Evolutionary conservation across 306 rosid genomes (phyloP), one percentile per base, ranked within the genome.

Genomic region (Vachellia pachyceras): DNA sequence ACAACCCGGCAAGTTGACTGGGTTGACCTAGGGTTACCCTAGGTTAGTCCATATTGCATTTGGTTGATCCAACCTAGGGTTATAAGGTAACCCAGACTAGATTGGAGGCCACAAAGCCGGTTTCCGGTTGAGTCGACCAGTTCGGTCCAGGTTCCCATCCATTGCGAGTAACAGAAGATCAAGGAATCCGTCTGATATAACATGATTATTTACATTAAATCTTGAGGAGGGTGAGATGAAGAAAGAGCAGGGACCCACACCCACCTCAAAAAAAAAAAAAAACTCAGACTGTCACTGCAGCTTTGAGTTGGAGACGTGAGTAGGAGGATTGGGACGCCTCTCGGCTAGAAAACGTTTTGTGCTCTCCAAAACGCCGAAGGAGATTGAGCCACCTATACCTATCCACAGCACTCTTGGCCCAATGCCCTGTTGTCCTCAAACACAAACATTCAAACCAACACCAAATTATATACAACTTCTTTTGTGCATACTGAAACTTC

Each of bases 331-430:
- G 64, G 84, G 90, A 66, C 87, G 92, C 85, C 91, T 86, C 79
- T 85, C 81, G 2, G 84, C 84, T 68, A 90, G 91, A 55, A 85
- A 70, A 58, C 91, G 92, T 87, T 92, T 92, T 45, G 97, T 76
- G 68, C 91, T 50, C 85, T 90, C 97, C 36, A 92, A 91, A 29
- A 92, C 91, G 1, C 97, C 91, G 46, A 92, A 90, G 86, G 90
- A 92, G 71, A 92, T 89, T 6, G 97, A 90, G 83, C 97, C 97
- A 36, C 97, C 97, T 42, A 92, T 85, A 36, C 97, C 97, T 82
- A 92, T 90, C 95, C 95, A 92, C 33, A 92, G 77, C n/a, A 92
- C 97, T 76, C 97, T 83, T 33, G 97, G 94, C 63, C 91, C 94
- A 61, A 88, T 35, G 36, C 92, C 96, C 97, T 91, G 90, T 82